Base-by-base conservation (phyloP, 139 green algal genomes). In the Parachlorella kessleri region DNA sequence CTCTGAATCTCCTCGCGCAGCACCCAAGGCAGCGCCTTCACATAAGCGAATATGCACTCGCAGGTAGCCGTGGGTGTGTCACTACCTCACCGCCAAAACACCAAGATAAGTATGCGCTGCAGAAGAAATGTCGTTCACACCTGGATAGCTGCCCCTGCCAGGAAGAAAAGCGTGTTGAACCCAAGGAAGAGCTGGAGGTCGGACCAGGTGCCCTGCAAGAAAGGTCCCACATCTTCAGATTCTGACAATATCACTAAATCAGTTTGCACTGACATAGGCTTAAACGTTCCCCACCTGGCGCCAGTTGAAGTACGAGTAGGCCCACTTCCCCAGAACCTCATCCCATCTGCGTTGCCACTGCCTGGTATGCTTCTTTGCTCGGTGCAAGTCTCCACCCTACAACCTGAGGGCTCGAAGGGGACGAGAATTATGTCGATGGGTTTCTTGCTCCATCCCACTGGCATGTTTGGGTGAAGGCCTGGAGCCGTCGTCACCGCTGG, bases 121-220 rank as follows among this genome's bases (percentile, higher is more conserved):
- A 59, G 48, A 59, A 59, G 48, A 59, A 59, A 14, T 18, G 14
- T 28, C 48, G 14, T 59, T 55, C 38, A 1, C 37, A 70, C 72
- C 72, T 79, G 4, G 4, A 80, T 24, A 30, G 26, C 26, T 10
- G 75, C 75, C 10, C 74, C 75, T 32, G 33, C 7, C 6, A 73
- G 6, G 23, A 80, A 54, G 3, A 80, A 42, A 8, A 67, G 6
- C 3, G 1, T 23, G 33, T 80, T 80, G 6, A 80, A 32, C 18
- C 39, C 32, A 18, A 73, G 6, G 24, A 80, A 73, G 23, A 80
- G 75, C 75, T 80, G 75, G 63, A 80, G 24, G 41, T 80, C 75
- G 18, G 41, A 68, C 41, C 65, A 72, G 6, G 75, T 80, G 65
- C 66, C 75, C 24, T 73, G 64, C 41, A n/a, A n/a, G n/a, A n/a